Evolutionary conservation across 495 filamentous ascomycete species (phyloP).

Genomic region (Alectoria sarmentosa): DNA sequence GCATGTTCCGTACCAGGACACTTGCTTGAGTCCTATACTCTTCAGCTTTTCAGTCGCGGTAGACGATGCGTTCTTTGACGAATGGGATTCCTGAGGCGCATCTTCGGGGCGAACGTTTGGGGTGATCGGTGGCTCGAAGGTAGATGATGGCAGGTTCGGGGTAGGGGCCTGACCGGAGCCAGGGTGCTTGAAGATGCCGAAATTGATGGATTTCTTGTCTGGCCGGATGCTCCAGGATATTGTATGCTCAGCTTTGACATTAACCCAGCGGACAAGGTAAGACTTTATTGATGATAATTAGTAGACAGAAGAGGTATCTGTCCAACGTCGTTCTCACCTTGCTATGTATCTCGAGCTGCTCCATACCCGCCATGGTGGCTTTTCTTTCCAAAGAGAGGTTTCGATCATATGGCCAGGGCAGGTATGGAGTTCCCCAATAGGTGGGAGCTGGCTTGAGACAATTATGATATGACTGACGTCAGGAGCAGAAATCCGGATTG

Average conservation of each 20-base stretch:
- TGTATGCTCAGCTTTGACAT: constrained; percentile 78
- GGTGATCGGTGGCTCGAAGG: constrained; percentile 39
- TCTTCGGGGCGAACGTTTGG: constrained; percentile 36
- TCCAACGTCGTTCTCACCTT: constrained; percentile 53
- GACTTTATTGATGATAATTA: constrained; percentile 48
- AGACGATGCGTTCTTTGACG: constrained; percentile 43
- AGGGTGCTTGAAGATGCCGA: constrained; percentile 95
- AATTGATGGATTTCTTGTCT: constrained; percentile 93
- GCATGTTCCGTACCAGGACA: constrained; percentile 89
- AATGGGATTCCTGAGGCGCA: constrained; percentile 35
- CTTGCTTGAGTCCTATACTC: constrained; percentile 74
- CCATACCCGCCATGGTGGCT: constrained; percentile 78
- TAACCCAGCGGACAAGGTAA: constrained; percentile 95
- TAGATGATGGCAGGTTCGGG: constrained; percentile 46
- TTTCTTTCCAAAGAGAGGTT: neutral
- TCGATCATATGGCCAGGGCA: neutral
- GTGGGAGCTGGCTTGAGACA: neutral
- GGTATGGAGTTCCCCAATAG: neutral
- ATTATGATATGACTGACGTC: neutral
- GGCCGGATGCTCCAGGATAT: constrained; percentile 98
- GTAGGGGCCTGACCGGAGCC: constrained; percentile 50
- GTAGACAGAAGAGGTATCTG: neutral
- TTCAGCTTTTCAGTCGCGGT: constrained; percentile 75
- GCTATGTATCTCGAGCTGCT: constrained; percentile 96
- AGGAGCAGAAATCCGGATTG: neutral